Percentiles rank a stretch among this genome's conserved stretches.
Conservation (phyloP, 257 asterid genomes). For the Penstemon newberryi region DNA sequence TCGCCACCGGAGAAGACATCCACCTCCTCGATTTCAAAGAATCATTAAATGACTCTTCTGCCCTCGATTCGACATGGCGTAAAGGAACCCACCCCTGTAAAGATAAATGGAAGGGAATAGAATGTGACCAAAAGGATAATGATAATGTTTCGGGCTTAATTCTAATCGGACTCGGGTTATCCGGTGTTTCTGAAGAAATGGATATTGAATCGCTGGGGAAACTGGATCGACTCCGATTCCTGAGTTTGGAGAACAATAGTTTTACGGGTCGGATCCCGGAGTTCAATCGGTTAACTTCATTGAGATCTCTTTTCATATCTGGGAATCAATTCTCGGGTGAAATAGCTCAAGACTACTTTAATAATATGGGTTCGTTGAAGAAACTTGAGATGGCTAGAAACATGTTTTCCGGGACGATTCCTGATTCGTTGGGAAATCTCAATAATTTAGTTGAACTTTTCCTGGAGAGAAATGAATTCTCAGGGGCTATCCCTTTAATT, state of each 20-base stretch:
- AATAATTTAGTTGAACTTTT: slow-evolving; percentile 36
- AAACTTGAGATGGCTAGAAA: slow-evolving; percentile 51
- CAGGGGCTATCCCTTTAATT: slow-evolving; percentile 56
- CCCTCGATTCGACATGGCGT: slow-evolving; percentile 66
- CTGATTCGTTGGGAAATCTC: slow-evolving; percentile 45
- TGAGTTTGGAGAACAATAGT: slow-evolving; percentile 57
- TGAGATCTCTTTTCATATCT: slow-evolving; percentile 48
- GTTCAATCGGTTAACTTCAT: slow-evolving; percentile 51
- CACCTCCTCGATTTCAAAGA: slow-evolving; percentile 62
- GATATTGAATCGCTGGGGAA: slow-evolving; percentile 37
- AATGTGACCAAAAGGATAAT: slow-evolving; percentile 40
- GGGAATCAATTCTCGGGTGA: slow-evolving; percentile 63
- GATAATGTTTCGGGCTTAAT: slow-evolving; percentile 40
- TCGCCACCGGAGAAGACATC: slow-evolving; percentile 41
- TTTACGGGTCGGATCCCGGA: slow-evolving; percentile 62
- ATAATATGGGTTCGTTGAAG: slow-evolving; percentile 51
- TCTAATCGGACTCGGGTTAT: slow-evolving; percentile 48
- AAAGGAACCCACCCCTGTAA: slow-evolving; percentile 61
- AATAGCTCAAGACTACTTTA: slow-evolving; percentile 46
- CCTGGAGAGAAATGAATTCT: slow-evolving; percentile 56
- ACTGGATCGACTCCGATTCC: slow-evolving; percentile 46
- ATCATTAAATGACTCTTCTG: slow-evolving; percentile 39
- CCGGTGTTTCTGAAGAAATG: slow-evolving; percentile 40
- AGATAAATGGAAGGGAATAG: slow-evolving; percentile 57
- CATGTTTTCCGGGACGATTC: slow-evolving; percentile 61